phyloP scores from a whole-genome alignment of 1,139 yeast species.

The Saccharomycopsis hybrid region DNA sequence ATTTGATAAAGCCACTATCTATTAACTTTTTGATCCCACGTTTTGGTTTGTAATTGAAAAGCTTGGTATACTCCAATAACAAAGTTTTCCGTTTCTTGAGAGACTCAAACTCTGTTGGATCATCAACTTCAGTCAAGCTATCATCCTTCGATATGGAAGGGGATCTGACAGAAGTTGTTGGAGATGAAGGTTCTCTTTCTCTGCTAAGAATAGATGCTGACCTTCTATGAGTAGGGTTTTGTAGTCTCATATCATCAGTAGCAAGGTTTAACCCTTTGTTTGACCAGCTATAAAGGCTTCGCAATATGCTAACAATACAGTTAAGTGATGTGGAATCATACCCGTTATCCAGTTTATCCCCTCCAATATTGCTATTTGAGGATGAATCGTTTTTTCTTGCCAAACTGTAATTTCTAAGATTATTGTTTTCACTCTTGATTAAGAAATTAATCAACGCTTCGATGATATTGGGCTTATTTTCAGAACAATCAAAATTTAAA shows the following conservation, averaged over 20 bases:
- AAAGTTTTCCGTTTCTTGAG: conserved; percentile 80
- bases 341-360: too few species aligned
- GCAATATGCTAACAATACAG: conserved; percentile 74
- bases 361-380: conserved; percentile 38
- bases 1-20: conserved; percentile 54
- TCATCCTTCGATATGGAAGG: conserved; percentile 21
- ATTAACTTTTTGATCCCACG: conserved; percentile 64
- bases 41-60: conserved; percentile 81
- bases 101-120: conserved; percentile 79
- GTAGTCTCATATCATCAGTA: conserved; percentile 7
- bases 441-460: conserved; percentile 76
- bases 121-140: conserved; percentile 37
- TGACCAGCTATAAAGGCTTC: conserved; percentile 84
- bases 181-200: conserved; percentile 9
- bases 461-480: conserved; percentile 74
- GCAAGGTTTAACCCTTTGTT: conserved; percentile 38
- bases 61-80: conserved; percentile 66
- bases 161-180: conserved; percentile 23
- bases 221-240: conserved; percentile 5
- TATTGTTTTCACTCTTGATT: conserved; percentile 43
- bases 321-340: conserved; percentile 76
- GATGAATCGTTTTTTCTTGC: conserved; percentile 65
- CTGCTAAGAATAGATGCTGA: conserved; percentile 13
- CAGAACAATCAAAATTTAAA: conserved; percentile 92
- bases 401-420: conserved; percentile 43